phyloP scores from a whole-genome alignment of 1,284 basidiomycete genomes.

The Sphagnurus paluster region DNA sequence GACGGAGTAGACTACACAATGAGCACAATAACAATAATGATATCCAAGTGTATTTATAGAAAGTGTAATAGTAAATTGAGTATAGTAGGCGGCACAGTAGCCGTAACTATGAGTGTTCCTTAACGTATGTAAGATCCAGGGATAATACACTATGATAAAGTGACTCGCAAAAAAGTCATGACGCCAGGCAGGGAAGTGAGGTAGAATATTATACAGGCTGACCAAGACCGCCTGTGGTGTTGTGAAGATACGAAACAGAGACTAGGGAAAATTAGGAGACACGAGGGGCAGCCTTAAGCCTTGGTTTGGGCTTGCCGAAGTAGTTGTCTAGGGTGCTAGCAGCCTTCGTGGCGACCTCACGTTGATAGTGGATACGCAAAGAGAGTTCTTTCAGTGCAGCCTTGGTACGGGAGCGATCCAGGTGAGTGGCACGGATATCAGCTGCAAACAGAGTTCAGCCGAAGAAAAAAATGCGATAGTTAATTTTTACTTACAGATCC shows the following conservation, averaged over 20 bases:
- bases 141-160: no score
- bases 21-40: background rate
- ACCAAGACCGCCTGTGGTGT: background rate
- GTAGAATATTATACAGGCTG: no score
- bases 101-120: slow-evolving; percentile 6
- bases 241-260: background rate
- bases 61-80: slow-evolving; percentile 5
- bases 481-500: slow-evolving; percentile 50
- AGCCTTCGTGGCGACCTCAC: slow-evolving; percentile 31
- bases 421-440: slow-evolving; percentile 68
- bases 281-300: background rate
- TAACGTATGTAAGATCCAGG: no score
- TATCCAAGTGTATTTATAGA: slow-evolving; percentile 5
- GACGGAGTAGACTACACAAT: no score
- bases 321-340: slow-evolving; percentile 19
- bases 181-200: no score
- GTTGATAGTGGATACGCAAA: slow-evolving; percentile 65
- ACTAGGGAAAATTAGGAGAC: slow-evolving; percentile 2
- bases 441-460: slow-evolving; percentile 35
- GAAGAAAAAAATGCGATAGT: background rate
- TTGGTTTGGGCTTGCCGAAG: slow-evolving; percentile 17
- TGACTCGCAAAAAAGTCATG: no score
- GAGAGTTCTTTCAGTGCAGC: slow-evolving; percentile 60
- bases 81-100: background rate
- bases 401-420: slow-evolving; percentile 72